phyloP scores from a whole-genome alignment of 2,329 filamentous ascomycete genomes.

The Colletotrichum eleusines region DNA sequence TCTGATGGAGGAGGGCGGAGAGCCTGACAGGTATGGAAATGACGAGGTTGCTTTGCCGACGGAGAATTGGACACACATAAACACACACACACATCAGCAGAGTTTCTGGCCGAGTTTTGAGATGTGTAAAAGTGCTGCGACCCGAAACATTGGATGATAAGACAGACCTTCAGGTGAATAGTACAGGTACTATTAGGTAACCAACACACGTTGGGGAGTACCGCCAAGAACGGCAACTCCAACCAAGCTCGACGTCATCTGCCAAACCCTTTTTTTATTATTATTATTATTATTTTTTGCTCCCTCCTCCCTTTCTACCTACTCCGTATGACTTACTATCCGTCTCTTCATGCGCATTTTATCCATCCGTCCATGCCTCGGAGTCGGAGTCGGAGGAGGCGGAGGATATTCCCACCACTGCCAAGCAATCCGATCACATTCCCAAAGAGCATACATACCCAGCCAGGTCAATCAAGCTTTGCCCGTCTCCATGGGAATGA shows the following conservation, averaged over 20 bases:
- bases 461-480: constrained; percentile 26
- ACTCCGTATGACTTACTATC: no score
- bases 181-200: no score
- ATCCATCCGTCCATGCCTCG: no score
- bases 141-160: constrained; percentile 14
- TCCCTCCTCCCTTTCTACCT: neutral
- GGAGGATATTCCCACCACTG: no score
- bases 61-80: no score
- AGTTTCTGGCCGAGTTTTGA: neutral
- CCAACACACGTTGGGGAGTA: neutral
- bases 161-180: neutral
- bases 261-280: constrained; percentile 19
- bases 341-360: no score
- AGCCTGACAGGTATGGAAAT: no score
- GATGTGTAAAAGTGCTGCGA: neutral
- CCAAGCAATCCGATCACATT: neutral
- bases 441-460: no score
- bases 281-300: neutral
- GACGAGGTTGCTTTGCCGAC: no score
- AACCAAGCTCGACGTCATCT: constrained; percentile 33
- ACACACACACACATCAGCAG: no score
- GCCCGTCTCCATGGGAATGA: constrained; percentile 32
- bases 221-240: constrained; percentile 7
- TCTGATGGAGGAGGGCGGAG: no score
- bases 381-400: no score